Evolutionary conservation across 2,329 filamentous ascomycete genomes (phyloP), one percentile per base, ranked within the genome.

Genomic region (Pezicula rhizophila): DNA sequence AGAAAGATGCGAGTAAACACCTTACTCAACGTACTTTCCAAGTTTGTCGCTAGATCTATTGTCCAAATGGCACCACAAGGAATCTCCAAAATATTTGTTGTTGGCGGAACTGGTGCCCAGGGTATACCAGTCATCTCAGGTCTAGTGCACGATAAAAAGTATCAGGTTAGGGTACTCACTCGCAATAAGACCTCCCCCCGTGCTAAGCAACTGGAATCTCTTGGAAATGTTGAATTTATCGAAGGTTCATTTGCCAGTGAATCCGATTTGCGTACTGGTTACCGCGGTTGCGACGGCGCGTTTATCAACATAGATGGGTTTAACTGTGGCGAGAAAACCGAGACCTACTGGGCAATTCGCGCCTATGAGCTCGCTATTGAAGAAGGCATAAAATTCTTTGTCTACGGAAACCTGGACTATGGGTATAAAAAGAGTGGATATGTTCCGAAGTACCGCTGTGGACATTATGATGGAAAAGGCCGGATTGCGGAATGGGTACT

Each of bases 231-330:
- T n/a, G 66, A 72, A 28, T 62, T 77, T 2, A 43, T 76, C 7
- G 58, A 68, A 46, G 77, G 77, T 26, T 72, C 69, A 2, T 74
- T 77, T 50, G 70, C 71, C 17, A 69, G 66, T 35, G 75, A 78
- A 54, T 50, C 54, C 0, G 60, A 66, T 49, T 69, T 78, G 0
- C 70, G 71, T 14, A 59, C 62, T 1, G 72, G 70, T 0, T 73
- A 76, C 55, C 55, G 57, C 8, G 72, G 69, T 5, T 71, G 70
- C 42, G 68, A 70, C 53, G 71, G 70, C n/a, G 74, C 74, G 3
- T 79, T 74, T 53, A 64, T 79, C 42, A 79, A 79, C 56, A 72
- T 76, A 38, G 76, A 79, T 52, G 73, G 74, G 12, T 78, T 77
- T 60, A 77, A 75, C 50, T 64, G 64, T 20, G 76, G 75, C 31